phyloP scores from a whole-genome alignment of 2,329 filamentous ascomycete species.

The Ceratocystis colombiana region DNA sequence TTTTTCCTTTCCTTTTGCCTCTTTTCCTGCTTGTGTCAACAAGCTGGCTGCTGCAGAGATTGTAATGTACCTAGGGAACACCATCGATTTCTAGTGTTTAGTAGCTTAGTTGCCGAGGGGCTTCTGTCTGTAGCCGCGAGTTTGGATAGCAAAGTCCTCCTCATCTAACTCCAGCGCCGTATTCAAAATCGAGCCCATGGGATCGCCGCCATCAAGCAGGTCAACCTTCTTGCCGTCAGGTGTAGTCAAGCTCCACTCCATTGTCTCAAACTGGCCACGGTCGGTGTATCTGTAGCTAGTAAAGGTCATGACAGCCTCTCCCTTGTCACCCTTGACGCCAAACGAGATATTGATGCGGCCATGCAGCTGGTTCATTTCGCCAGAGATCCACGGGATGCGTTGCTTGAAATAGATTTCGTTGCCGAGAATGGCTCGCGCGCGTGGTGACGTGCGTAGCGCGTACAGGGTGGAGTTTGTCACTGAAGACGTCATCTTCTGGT shows the following conservation, averaged over 20 bases:
- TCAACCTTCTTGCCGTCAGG: slow-evolving; percentile 54
- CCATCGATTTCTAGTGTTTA: background rate
- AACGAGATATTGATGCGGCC: slow-evolving; percentile 82
- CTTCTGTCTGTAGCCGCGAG: slow-evolving; percentile 46
- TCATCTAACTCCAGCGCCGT: slow-evolving; percentile 33
- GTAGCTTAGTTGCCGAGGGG: slow-evolving; percentile 7
- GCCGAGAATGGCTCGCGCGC: slow-evolving; percentile 67
- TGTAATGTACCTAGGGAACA: no score
- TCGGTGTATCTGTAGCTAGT: slow-evolving; percentile 56
- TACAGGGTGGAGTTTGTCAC: slow-evolving; percentile 85
- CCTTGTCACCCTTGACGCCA: slow-evolving; percentile 69
- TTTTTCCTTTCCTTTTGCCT: no score
- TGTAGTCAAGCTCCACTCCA: slow-evolving; percentile 76
- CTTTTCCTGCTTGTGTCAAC: no score
- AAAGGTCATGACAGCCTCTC: slow-evolving; percentile 67
- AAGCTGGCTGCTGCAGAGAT: background rate
- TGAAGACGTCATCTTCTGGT: slow-evolving; percentile 86
- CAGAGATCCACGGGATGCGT: slow-evolving; percentile 72
- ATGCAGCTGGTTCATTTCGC: slow-evolving; percentile 87
- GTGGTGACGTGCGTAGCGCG: slow-evolving; percentile 69
- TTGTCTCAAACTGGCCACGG: slow-evolving; percentile 66
- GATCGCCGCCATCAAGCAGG: slow-evolving; percentile 61
- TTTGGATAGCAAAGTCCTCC: slow-evolving; percentile 34
- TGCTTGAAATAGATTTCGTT: slow-evolving; percentile 76
- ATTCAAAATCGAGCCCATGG: slow-evolving; percentile 49